Evolutionary conservation across 1,284 basidiomycete genomes (phyloP), one percentile per base, ranked within the genome.

Genomic region (Cerioporus squamosus): DNA sequence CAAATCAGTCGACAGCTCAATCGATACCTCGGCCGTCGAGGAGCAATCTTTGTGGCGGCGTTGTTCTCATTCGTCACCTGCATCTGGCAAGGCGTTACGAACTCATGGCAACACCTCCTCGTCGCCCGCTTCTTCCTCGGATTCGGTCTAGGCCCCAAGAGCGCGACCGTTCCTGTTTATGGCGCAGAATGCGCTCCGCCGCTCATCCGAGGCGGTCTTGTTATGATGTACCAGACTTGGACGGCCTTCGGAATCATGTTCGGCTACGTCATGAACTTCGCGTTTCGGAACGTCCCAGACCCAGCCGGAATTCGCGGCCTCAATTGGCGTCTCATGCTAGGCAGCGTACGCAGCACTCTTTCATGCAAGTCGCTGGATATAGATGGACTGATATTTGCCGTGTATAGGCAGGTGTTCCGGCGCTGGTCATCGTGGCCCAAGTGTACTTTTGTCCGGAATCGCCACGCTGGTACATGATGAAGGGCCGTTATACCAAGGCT

Each of bases 191-290:
- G 18, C 26, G 78, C 86, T 0, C 91, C 91, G 0, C 81, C 90
- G 0, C 70, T 79, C 17, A 91, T 93, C 53, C 86, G 91, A 64
- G 91, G 91, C 44, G 90, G 85, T 0, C 80, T 93, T 6, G 89
- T 90, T 44, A 91, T 91, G 90, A 86, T 87, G 79, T 90, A 87
- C 80, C 84, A 87, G 70, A 81, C 83, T 64, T 88, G 85, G 86
- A 91, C 89, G 4, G 90, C 90, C 1, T 91, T 91, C 63, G 90
- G 88, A 44, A 90, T 90, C 66, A 85, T 82, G 77, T 44, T 88
- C 3, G 89, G 87, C 33, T 81, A 82, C 55, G 77, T 82, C 15
- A 69, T 79, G 56, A 82, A 84, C 62, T 67, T 89, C 9, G 77
- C 74, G 2, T 87, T 89, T 64, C 84, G 77, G 67, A 75, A 79